Conservation (phyloP, 2,329 filamentous ascomycete genomes). For the Parafenestella ontariensis region DNA sequence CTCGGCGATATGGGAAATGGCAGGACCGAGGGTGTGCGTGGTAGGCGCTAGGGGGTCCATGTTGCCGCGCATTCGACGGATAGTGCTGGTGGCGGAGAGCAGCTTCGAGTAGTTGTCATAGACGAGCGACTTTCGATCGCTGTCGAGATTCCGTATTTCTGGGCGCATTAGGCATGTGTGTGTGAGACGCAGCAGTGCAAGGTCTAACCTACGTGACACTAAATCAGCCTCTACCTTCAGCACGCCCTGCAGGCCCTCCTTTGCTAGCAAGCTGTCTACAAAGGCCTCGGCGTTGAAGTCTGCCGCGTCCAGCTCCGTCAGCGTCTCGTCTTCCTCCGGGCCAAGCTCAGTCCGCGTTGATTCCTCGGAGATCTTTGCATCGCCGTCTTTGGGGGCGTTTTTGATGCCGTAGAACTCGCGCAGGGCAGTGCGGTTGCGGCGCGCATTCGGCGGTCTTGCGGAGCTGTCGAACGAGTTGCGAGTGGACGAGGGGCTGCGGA, state of each 20-base stretch:
- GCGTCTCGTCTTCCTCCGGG: slow-evolving; percentile 63
- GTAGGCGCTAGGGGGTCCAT: slow-evolving; percentile 82
- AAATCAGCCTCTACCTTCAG: slow-evolving; percentile 74
- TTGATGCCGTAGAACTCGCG: slow-evolving; percentile 95
- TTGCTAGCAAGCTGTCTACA: slow-evolving; percentile 67
- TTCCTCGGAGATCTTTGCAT: slow-evolving; percentile 43
- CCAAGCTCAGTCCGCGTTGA: slow-evolving; percentile 39
- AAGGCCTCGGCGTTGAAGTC: slow-evolving; percentile 77
- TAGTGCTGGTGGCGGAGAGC: slow-evolving; percentile 95
- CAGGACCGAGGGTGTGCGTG: slow-evolving; percentile 74
- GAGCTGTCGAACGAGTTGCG: slow-evolving; percentile 71
- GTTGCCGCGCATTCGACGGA: slow-evolving; percentile 82
- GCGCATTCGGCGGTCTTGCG: slow-evolving; percentile 42
- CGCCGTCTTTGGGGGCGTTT: slow-evolving; percentile 45
- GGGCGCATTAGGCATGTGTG: not conserved
- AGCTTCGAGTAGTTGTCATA: slow-evolving; percentile 99
- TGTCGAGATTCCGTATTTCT: slow-evolving; percentile 89
- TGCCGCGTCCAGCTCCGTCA: slow-evolving; percentile 73
- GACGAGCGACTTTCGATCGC: slow-evolving; percentile 94
- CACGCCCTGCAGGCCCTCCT: slow-evolving; percentile 71
- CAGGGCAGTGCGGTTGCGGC: slow-evolving; percentile 82
- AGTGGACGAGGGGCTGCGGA: slow-evolving; percentile 75
- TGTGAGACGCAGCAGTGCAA: not conserved
- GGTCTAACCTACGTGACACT: slow-evolving; percentile 55
- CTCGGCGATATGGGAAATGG: slow-evolving; percentile 76